Percentiles rank a stretch among this genome's conserved stretches.
phyloP scores from a whole-genome alignment of 1,139 yeast species.

The Pichia sp. region DNA sequence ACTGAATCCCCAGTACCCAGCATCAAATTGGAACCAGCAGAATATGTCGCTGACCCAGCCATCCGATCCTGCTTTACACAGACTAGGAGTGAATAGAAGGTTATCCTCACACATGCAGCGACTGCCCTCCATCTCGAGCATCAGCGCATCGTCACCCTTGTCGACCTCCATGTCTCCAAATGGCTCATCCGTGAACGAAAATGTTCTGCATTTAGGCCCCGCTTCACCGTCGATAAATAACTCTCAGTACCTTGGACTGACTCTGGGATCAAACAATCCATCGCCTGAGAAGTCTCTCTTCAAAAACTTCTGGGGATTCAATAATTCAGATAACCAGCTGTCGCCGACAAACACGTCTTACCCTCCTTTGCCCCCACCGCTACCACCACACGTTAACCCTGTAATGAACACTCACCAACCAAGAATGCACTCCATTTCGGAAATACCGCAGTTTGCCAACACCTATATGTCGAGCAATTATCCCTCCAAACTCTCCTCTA shows the following conservation, averaged over 20 bases:
- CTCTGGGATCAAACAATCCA: background rate
- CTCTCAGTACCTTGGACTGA: background rate
- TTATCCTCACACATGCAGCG: constrained; percentile 22
- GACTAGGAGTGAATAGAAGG: constrained; percentile 18
- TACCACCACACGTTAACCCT: background rate
- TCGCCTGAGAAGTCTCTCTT: constrained; percentile 14
- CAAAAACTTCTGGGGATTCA: constrained; percentile 15
- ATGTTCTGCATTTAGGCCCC: background rate
- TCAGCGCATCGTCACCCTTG: constrained; percentile 7
- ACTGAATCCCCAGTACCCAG: constrained; percentile 4
- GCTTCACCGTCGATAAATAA: background rate
- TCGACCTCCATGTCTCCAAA: constrained; percentile 11
- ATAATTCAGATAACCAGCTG: background rate
- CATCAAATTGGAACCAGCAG: constrained; percentile 6
- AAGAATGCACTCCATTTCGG: constrained; percentile 14
- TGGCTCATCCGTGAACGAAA: constrained; percentile 1
- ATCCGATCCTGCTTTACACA: constrained; percentile 19
- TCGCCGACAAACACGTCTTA: constrained; percentile 2
- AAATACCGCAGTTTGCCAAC: constrained; percentile 4
- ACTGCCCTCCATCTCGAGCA: constrained; percentile 15
- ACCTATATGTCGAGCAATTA: background rate
- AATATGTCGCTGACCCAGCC: constrained; percentile 13
- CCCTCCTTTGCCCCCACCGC: background rate
- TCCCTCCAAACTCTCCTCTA: background rate
- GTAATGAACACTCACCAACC: background rate